Base-by-base conservation (phyloP, 2,329 filamentous ascomycete species). In the Aspergillus sp. region DNA sequence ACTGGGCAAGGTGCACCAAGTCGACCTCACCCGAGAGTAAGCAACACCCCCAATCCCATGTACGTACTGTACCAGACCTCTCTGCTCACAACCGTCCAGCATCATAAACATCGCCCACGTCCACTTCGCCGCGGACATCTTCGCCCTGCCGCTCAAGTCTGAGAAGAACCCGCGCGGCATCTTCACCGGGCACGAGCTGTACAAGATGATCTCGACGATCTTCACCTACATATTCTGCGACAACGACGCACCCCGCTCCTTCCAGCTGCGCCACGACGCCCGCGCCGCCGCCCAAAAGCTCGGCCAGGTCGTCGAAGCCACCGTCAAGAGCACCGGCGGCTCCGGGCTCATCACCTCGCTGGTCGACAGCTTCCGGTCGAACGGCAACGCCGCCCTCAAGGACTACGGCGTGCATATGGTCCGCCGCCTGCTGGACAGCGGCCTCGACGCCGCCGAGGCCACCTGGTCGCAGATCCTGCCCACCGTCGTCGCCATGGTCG, bases 391-490 rank as follows among this genome's bases (percentile, higher is more conserved):
- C 34, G 74, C 76, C 0, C 71, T 93, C 42, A 78, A 80, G 1
- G 76, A 81, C 3, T 89, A 88, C 54, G 89, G 89, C 2, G 77
- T 78, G 16, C 78, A 84, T 38, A 77, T 89, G 68, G 79, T 89
- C 59, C 84, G 86, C 63, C 79, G 79, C 0, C 72, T 92, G 40
- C 72, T 85, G 21, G 87, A 88, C 61, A 76, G 76, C 10, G 87
- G 88, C 0, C 67, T 89, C 53, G 82, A 76, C 48, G 74, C 78
- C 2, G 78, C 84, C 19, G 86, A 91, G 47, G 84, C 91, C 55
- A 84, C 87, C 0, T 89, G 85, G 82, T 81, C 80, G 20, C 85
- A 89, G 64, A 80, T 91, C 36, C 63, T 91, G 45, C 88, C 88
- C 0, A 85, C 85, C 0, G 83, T 85, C 0, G 81, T 80, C 3